Percentiles rank a stretch among this genome's conserved stretches.
These are phyloP conservation scores for Boletus fagicola DNA, from an alignment of 768 basidiomycete species.

Conservation along the genomic window DNA sequence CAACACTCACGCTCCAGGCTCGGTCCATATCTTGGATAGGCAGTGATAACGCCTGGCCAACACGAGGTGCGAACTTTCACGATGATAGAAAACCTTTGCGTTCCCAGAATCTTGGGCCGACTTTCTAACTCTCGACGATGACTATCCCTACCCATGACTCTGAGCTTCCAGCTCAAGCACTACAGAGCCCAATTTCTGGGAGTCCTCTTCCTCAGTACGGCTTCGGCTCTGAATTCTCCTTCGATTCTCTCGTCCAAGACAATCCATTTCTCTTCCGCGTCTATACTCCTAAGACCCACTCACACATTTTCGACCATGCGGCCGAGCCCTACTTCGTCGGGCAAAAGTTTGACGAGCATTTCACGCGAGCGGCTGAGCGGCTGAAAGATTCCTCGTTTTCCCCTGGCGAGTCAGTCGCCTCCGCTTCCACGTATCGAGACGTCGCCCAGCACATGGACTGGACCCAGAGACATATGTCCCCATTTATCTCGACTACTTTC, in stretches of 20 bases:
- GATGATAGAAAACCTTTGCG: constrained; percentile 30
- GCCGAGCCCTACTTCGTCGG: constrained; percentile 68
- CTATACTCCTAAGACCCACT: constrained; percentile 66
- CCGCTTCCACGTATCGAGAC: constrained; percentile 52
- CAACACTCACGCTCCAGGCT: constrained; percentile 3
- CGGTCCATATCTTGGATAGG: constrained; percentile 22
- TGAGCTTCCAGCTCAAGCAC: constrained; percentile 13
- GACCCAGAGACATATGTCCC: constrained; percentile 68
- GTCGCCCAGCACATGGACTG: constrained; percentile 72
- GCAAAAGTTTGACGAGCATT: constrained; percentile 54
- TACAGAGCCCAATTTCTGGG: constrained; percentile 23
- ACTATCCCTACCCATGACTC: constrained; percentile 16
- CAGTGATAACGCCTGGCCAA: constrained; percentile 33
- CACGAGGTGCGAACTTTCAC: constrained; percentile 25
- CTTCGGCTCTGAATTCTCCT: constrained; percentile 61
- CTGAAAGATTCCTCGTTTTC: constrained; percentile 33
- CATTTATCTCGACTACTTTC: constrained; percentile 74
- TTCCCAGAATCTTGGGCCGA: constrained; percentile 6
- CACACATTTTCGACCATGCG: constrained; percentile 47
- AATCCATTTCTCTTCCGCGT: constrained; percentile 81
- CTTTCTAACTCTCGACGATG: constrained; percentile 25
- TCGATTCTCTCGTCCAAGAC: constrained; percentile 55
- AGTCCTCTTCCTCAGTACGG: constrained; percentile 66
- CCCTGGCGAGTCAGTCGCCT: constrained; percentile 32
- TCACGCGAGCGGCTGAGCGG: constrained; percentile 37